Evolutionary conservation across 805 yeast genomes (phyloP).

Genomic region (Yarrowia osloensis): DNA sequence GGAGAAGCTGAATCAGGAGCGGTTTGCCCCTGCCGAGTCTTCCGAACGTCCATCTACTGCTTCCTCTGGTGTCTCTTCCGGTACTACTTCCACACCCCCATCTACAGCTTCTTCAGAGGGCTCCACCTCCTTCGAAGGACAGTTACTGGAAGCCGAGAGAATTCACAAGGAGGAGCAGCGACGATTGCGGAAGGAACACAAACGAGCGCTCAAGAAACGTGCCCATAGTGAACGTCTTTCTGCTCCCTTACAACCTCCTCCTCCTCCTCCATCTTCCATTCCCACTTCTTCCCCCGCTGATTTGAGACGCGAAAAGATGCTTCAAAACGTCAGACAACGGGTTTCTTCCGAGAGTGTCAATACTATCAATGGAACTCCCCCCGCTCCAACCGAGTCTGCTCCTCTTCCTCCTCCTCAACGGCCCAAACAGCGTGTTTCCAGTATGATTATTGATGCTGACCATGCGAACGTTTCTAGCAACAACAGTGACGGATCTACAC

Average conservation of each 20-base stretch:
- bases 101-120: not conserved
- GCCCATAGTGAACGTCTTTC: not conserved
- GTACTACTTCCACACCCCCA: not conserved
- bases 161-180: not conserved
- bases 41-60: not conserved
- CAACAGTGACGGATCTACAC: not conserved
- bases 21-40: not conserved
- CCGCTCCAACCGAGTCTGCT: not conserved
- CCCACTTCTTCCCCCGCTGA: not conserved
- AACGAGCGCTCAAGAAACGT: not conserved
- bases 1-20: not conserved
- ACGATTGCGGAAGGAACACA: not conserved
- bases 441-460: not conserved
- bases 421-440: not conserved
- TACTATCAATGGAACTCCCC: not conserved
- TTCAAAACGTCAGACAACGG: not conserved
- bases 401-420: not conserved
- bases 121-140: not conserved
- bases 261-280: not conserved
- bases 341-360: conserved; percentile 7
- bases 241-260: not conserved
- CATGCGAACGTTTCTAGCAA: not conserved
- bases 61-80: not conserved
- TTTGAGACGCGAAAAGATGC: not conserved
- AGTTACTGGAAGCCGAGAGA: not conserved